Evolutionary conservation across 495 filamentous ascomycete species (phyloP).

Genomic region (Talaromyces thailandensis): DNA sequence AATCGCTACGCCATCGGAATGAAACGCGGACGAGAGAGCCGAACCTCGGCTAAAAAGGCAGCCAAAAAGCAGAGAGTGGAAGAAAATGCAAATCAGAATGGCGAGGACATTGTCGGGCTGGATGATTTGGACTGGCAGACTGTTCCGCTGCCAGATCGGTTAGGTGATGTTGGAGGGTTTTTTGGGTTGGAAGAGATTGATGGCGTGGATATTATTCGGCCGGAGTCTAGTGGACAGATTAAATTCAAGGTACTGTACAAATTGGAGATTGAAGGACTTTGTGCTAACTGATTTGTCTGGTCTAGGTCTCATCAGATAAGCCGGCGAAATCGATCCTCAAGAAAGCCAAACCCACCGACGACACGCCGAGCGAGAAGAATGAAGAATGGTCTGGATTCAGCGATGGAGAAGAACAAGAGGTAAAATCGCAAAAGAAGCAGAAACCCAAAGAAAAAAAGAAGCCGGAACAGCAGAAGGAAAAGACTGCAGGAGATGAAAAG

Average conservation of each 20-base stretch:
- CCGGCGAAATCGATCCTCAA: slow-evolving; percentile 29
- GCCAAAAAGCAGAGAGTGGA: slow-evolving; percentile 44
- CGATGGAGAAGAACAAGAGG: slow-evolving; percentile 27
- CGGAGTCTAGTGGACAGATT: slow-evolving; percentile 23
- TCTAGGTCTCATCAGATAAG: slow-evolving; percentile 27
- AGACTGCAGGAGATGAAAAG: slow-evolving; percentile 17
- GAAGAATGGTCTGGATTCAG: slow-evolving; percentile 50
- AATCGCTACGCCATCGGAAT: slow-evolving; percentile 23
- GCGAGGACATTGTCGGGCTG: slow-evolving; percentile 22
- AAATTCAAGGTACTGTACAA: slow-evolving; percentile 35
- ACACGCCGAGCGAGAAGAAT: slow-evolving; percentile 18
- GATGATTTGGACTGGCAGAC: slow-evolving; percentile 74
- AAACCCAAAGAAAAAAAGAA: slow-evolving; percentile 8
- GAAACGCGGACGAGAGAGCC: slow-evolving; percentile 40
- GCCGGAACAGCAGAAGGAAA: slow-evolving; percentile 11
- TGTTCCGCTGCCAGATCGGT: slow-evolving; percentile 72
- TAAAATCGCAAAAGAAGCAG: slow-evolving; percentile 16
- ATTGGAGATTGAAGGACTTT: neutral
- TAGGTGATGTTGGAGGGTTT: slow-evolving; percentile 91
- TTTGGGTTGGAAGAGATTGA: slow-evolving; percentile 90
- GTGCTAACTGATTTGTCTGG: neutral
- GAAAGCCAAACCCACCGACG: slow-evolving; percentile 9
- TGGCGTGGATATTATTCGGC: slow-evolving; percentile 67
- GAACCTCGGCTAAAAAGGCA: slow-evolving; percentile 17
- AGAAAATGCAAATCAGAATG: slow-evolving; percentile 16